Percentiles rank a stretch among this genome's conserved stretches.
phyloP scores from a whole-genome alignment of 768 basidiomycete species.

The Amanita rubescens region DNA sequence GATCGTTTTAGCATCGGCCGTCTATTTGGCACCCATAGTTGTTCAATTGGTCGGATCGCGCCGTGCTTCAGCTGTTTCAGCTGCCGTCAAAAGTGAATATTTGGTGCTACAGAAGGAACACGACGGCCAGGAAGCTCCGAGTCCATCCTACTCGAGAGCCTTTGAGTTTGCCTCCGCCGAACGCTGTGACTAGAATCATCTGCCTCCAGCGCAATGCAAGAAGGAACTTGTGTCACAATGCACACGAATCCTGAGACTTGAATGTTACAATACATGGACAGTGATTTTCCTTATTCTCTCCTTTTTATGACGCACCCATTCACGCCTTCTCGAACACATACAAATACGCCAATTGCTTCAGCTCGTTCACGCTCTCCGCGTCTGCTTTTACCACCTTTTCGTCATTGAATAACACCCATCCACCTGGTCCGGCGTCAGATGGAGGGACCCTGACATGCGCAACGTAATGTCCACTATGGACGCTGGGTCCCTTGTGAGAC shows the following conservation, averaged over 20 bases:
- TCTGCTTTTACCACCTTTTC: conserved; percentile 94
- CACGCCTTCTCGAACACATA: conserved; percentile 74
- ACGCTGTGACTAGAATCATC: too few relatives aligned
- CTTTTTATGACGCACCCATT: too few relatives aligned
- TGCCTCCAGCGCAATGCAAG: too few relatives aligned
- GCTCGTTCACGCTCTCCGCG: conserved; percentile 64
- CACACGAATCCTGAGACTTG: too few relatives aligned
- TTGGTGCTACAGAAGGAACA: conserved; percentile 32
- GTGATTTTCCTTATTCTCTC: too few relatives aligned
- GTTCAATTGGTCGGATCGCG: too few relatives aligned
- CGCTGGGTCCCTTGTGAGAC: conserved; percentile 94
- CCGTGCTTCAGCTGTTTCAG: conserved; percentile 28
- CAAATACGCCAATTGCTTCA: conserved; percentile 86
- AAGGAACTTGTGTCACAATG: too few relatives aligned
- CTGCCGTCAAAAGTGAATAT: conserved; percentile 25
- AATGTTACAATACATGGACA: too few relatives aligned
- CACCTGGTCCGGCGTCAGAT: conserved; percentile 26
- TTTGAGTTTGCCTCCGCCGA: conserved; percentile 23
- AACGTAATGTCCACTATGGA: conserved; percentile 93
- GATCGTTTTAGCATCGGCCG: background rate
- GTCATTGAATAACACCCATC: conserved; percentile 96
- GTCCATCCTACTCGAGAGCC: conserved; percentile 22
- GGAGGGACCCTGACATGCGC: conserved; percentile 47
- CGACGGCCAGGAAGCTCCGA: conserved; percentile 19
- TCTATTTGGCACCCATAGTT: conserved; percentile 24